Conservation (phyloP, 306 rosid species). For the Lathyrus sativus region DNA sequence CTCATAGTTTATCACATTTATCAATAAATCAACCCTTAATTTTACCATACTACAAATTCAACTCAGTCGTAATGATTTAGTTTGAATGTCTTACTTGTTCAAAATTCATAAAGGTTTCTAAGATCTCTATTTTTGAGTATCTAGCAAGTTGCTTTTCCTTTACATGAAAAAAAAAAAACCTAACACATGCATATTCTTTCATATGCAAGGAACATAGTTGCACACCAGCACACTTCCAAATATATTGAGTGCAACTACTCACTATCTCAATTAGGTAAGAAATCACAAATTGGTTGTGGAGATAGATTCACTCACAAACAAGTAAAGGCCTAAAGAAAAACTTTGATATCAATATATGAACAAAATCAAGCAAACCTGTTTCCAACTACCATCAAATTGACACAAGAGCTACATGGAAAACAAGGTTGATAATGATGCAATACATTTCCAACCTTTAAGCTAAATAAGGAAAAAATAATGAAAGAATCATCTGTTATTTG, state of each 20-base stretch:
- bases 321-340: not conserved
- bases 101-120: not conserved
- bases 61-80: not conserved
- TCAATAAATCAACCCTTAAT: too few relatives aligned
- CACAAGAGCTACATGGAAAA: slow-evolving; percentile 38
- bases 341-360: slow-evolving; percentile 33
- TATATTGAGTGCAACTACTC: slow-evolving; percentile 14
- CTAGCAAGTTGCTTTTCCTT: not conserved
- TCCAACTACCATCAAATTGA: slow-evolving; percentile 39
- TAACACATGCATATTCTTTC: not conserved
- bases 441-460: slow-evolving; percentile 24
- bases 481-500: slow-evolving; percentile 52
- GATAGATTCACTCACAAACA: slow-evolving; percentile 16
- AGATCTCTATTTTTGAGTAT: slow-evolving; percentile 32
- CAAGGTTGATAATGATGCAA: slow-evolving; percentile 34
- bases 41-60: not conserved
- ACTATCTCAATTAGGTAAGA: slow-evolving; percentile 28
- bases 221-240: not conserved
- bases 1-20: too few relatives aligned
- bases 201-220: not conserved
- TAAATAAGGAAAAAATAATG: slow-evolving; percentile 34
- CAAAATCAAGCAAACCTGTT: slow-evolving; percentile 37
- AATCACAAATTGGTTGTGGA: not conserved
- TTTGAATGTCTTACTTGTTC: not conserved
- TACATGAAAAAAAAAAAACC: slow-evolving; percentile 18